These are phyloP conservation scores for Penicillium subrubescens DNA, from an alignment of 495 filamentous ascomycete species.

Conservation along the genomic window DNA sequence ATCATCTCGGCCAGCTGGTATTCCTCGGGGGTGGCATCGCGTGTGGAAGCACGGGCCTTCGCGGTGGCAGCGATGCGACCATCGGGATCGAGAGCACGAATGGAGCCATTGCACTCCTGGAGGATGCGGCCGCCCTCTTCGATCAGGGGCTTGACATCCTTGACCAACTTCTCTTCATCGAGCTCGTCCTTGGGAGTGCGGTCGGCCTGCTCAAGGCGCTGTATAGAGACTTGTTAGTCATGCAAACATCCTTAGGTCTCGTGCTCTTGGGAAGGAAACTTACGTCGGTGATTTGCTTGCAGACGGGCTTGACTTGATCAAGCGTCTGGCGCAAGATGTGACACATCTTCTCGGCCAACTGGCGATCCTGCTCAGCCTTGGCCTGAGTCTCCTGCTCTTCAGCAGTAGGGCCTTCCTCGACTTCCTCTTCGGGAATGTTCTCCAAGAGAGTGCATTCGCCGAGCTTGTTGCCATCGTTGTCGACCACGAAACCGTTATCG, in stretches of 20 bases:
- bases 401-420: slow-evolving; percentile 37
- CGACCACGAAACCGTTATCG: slow-evolving; percentile 82
- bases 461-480: slow-evolving; percentile 77
- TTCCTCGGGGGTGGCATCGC: slow-evolving; percentile 85
- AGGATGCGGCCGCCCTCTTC: slow-evolving; percentile 83
- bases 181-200: slow-evolving; percentile 85
- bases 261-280: neutral
- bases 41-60: slow-evolving; percentile 76
- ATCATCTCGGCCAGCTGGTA: slow-evolving; percentile 80
- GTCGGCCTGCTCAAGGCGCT: slow-evolving; percentile 81
- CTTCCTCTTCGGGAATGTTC: slow-evolving; percentile 63
- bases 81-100: slow-evolving; percentile 89
- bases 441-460: slow-evolving; percentile 80
- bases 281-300: slow-evolving; percentile 86
- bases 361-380: slow-evolving; percentile 65
- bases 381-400: slow-evolving; percentile 57
- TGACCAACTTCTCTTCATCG: slow-evolving; percentile 86
- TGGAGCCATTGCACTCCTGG: slow-evolving; percentile 83
- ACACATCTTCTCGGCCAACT: slow-evolving; percentile 78
- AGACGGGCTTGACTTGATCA: slow-evolving; percentile 80
- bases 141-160: slow-evolving; percentile 81
- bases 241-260: neutral
- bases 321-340: slow-evolving; percentile 75
- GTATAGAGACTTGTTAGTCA: slow-evolving; percentile 23
- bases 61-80: slow-evolving; percentile 83